Evolutionary conservation across 768 basidiomycete species (phyloP), one percentile per base, ranked within the genome.

Genomic region (Naematelia aurantialba): DNA sequence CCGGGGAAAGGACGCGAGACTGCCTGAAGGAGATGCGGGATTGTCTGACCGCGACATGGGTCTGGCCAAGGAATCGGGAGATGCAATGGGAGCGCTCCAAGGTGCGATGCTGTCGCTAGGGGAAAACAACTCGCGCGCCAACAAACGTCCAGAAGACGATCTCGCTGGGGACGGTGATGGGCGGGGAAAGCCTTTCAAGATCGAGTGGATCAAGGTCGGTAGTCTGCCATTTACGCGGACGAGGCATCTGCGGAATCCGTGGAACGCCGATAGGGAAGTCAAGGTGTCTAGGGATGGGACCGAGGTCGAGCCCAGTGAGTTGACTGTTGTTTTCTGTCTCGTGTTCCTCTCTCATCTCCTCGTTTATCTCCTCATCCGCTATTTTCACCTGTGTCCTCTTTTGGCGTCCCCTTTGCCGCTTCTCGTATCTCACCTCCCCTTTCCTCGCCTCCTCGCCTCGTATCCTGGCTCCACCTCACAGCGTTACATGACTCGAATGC

Each of bases 151-250:
- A 17, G 46, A 52, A 52, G 63, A 62, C 58, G 61, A 75, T 22
- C 76, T 75, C 57, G 54, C 46, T 42, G 60, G 65, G 14, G 80
- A 76, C 17, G 66, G 70, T 2, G n/a, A 89, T 88, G 89, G 89
- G 89, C 89, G 89, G 89, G 89, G 89, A 13, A 83, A 85, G 52
- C 81, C 87, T 3, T 96, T 97, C 82, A 81, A 82, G 60, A 79
- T 96, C 24, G 82, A 91, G 65, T 96, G 93, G 93, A 63, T 92
- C 46, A 83, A 82, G 64, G 88, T 85, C 0, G 79, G 83, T 12
- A 81, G 82, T 1, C 74, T 97, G 2, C 85, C 89, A 0, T 97
- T 97, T 76, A 78, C 81, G 61, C 83, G 83, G 46, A 87, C 87
- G 30, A 82, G 86, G 25, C 87, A 91, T 71, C 76, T 96, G 52